phyloP scores from a whole-genome alignment of 2,329 filamentous ascomycete genomes.

The Fusarium irregulare region DNA sequence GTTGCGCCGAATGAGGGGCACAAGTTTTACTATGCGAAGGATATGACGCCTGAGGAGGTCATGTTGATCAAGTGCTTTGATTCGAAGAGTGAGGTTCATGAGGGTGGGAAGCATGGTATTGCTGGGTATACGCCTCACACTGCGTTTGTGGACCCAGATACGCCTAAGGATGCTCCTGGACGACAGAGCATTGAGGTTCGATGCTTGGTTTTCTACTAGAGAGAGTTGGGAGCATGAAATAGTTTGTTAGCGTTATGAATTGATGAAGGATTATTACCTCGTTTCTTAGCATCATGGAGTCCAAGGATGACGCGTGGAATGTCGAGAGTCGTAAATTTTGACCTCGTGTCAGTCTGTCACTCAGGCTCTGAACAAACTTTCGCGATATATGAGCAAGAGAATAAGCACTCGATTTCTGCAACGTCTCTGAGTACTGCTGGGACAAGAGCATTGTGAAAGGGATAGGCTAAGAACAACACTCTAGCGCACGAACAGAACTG shows the following conservation, averaged over 20 bases:
- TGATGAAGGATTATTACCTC: neutral
- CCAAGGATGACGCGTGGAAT: no score
- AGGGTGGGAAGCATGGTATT: conserved; percentile 31
- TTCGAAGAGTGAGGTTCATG: conserved; percentile 42
- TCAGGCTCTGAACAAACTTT: neutral
- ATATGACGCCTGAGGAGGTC: conserved; percentile 45
- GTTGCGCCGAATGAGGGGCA: conserved; percentile 36
- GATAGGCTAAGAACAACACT: neutral
- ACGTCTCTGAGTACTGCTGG: neutral
- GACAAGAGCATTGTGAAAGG: neutral
- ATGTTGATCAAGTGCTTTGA: conserved; percentile 48
- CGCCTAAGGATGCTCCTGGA: conserved; percentile 34
- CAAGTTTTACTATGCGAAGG: conserved; percentile 44
- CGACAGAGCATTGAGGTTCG: conserved; percentile 45
- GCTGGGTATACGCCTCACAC: conserved; percentile 43
- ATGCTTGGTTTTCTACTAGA: conserved; percentile 43
- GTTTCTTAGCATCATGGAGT: no score
- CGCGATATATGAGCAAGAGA: neutral
- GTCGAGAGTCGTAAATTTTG: no score
- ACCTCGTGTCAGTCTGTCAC: no score
- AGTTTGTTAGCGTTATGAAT: conserved; percentile 1
- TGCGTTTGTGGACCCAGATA: conserved; percentile 42
- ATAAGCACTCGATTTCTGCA: neutral
- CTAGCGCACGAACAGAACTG: neutral
- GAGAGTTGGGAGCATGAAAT: no score